Base-by-base conservation (phyloP, 2,329 filamentous ascomycete species). In the Fusarium nisikadoi region DNA sequence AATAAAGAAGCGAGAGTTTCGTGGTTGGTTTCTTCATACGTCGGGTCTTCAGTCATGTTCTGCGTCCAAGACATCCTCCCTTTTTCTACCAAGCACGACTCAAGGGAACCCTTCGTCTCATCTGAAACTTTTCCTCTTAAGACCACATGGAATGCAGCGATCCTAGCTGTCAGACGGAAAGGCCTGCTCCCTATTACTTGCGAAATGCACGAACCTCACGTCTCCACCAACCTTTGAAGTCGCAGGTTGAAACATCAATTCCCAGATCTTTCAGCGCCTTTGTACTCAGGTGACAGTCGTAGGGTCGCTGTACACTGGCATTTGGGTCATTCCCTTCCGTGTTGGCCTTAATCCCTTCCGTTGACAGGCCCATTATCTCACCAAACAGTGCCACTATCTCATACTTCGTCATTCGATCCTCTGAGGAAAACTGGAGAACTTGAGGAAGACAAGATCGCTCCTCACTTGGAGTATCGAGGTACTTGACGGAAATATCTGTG, bases 381-480 rank as follows among this genome's bases (percentile, higher is more conserved):
- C 90, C 92, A 78, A 97, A 91, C 14, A 87, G 83, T 82, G 93
- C 84, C 80, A 93, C 95, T 62, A 98, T 97, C 80, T 95, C 91
- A 80, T 95, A 97, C 84, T 97, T 97, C 50, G 94, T 97, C 85
- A 91, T 93, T 72, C 86, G 89, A 75, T 97, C 93, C 81, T 97
- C 94, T 49, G 93, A 94, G 6, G 92, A 93, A 82, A 97, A 97
- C 60, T 98, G 94, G 23, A 97, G 85, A 46, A 94, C 88, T 33
- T 79, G 83, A 0, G 94, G 94, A 42, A 97, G 82, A 20, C 83
- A 78, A 16, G 84, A 80, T 55, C 85, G 83, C 41, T 87, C 31
- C 13, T 52, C 84, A 49, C 84, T 81, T 47, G 87, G 83, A 42
- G 73, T 60, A 80, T 79, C 81, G 59, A 92, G 84, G 76, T 95